Evolutionary conservation across 306 rosid species (phyloP).

Genomic region (Lithocarpus polystachyus): DNA sequence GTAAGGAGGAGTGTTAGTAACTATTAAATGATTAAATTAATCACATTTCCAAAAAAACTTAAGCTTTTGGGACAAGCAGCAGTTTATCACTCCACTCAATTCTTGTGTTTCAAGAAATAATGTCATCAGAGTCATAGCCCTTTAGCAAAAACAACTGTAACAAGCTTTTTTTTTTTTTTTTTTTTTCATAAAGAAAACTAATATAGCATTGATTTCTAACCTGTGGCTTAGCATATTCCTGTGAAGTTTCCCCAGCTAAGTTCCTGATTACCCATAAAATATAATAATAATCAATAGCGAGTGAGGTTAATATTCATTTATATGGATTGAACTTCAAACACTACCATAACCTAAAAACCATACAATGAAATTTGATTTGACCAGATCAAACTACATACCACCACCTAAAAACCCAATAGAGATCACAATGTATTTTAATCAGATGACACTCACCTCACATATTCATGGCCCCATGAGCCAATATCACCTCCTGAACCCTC

Average conservation of each 20-base stretch:
- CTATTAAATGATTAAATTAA: no score
- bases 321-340: background rate
- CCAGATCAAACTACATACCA: background rate
- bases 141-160: background rate
- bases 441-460: constrained; percentile 74
- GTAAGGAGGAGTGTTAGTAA: no score
- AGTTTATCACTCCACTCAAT: no score
- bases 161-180: no score
- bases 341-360: background rate
- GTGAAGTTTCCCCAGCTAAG: constrained; percentile 94
- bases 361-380: background rate
- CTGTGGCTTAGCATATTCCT: constrained; percentile 82
- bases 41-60: no score
- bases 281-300: constrained; percentile 13
- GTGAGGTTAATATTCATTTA: background rate
- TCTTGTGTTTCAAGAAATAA: no score
- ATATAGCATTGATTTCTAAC: constrained; percentile 33
- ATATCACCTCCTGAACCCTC: constrained; percentile 92
- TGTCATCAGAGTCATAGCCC: no score
- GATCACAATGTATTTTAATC: background rate
- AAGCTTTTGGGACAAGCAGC: no score
- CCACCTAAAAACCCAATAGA: background rate
- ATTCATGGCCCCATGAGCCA: constrained; percentile 99
- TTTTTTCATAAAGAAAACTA: background rate
- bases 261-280: constrained; percentile 49